Evolutionary conservation across 768 basidiomycete species (phyloP).

Genomic region (Agaricus sinodeliciosus): DNA sequence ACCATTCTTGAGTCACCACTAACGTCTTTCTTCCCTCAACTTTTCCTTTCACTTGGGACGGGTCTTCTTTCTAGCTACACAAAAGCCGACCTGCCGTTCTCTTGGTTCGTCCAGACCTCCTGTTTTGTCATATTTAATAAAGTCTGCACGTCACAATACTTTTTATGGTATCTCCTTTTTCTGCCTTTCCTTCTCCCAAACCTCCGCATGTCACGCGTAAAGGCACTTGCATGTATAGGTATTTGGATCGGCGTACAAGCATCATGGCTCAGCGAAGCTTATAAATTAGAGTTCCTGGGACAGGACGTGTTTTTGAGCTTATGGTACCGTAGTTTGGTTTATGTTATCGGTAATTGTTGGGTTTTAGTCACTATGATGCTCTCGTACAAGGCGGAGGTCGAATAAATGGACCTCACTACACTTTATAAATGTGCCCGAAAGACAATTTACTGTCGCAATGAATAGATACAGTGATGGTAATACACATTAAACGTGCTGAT

Average conservation of each 20-base stretch:
- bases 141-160: conserved; percentile 99
- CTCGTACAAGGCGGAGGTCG: conserved; percentile 25
- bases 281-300: conserved; percentile 84
- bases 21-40: conserved; percentile 80
- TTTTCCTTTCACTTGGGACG: conserved; percentile 59
- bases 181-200: conserved; percentile 75
- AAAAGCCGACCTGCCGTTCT: conserved; percentile 59
- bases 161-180: conserved; percentile 92
- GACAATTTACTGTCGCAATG: background rate
- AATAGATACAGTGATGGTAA: background rate
- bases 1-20: conserved; percentile 62
- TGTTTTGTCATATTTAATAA: conserved; percentile 96
- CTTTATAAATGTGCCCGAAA: background rate
- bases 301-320: conserved; percentile 63
- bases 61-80: conserved; percentile 67
- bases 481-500: background rate
- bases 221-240: conserved; percentile 32
- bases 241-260: conserved; percentile 80
- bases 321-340: conserved; percentile 74
- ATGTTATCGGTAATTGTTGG: conserved; percentile 76
- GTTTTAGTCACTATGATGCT: conserved; percentile 62
- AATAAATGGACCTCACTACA: background rate
- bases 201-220: conserved; percentile 42
- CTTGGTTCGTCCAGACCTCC: conserved; percentile 90
- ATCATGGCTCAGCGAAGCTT: conserved; percentile 88